Percentiles rank a stretch among this genome's conserved stretches.
Evolutionary conservation across 2,329 filamentous ascomycete genomes (phyloP).

Genomic region (Trichoderma oligosporum): DNA sequence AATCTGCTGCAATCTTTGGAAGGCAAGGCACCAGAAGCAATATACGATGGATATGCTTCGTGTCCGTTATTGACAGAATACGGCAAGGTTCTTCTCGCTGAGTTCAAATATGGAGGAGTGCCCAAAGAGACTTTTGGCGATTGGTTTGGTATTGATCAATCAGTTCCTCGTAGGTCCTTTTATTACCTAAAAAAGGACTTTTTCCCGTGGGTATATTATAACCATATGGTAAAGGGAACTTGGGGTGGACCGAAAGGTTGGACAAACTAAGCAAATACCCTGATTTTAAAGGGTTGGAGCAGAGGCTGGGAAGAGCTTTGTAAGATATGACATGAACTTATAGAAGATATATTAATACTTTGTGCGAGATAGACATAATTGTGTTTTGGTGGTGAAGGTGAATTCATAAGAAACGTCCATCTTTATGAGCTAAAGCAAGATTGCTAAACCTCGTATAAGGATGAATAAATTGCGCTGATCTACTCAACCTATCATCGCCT

Average conservation of each 20-base stretch:
- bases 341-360: too few relatives aligned
- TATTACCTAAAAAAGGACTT: constrained; percentile 64
- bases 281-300: too few relatives aligned
- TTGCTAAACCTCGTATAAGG: too few relatives aligned
- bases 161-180: constrained; percentile 51
- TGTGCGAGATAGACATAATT: too few relatives aligned
- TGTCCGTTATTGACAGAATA: constrained; percentile 54
- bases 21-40: constrained; percentile 41
- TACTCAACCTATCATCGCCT: too few relatives aligned
- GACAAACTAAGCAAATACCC: constrained; percentile 21
- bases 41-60: constrained; percentile 54
- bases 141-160: constrained; percentile 55
- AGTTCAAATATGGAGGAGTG: constrained; percentile 61
- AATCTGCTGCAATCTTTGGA: constrained; percentile 46
- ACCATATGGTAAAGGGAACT: constrained; percentile 57
- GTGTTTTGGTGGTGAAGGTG: too few relatives aligned
- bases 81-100: constrained; percentile 59
- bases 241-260: constrained; percentile 60
- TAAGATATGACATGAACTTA: too few relatives aligned
- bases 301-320: too few relatives aligned
- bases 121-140: constrained; percentile 60
- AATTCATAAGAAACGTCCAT: too few relatives aligned
- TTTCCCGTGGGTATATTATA: constrained; percentile 63
- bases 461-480: too few relatives aligned
- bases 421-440: too few relatives aligned